Percentiles rank a stretch among this genome's conserved stretches.
phyloP scores from a whole-genome alignment of 2,329 filamentous ascomycete species.

The Stagonosporopsis vannaccii region DNA sequence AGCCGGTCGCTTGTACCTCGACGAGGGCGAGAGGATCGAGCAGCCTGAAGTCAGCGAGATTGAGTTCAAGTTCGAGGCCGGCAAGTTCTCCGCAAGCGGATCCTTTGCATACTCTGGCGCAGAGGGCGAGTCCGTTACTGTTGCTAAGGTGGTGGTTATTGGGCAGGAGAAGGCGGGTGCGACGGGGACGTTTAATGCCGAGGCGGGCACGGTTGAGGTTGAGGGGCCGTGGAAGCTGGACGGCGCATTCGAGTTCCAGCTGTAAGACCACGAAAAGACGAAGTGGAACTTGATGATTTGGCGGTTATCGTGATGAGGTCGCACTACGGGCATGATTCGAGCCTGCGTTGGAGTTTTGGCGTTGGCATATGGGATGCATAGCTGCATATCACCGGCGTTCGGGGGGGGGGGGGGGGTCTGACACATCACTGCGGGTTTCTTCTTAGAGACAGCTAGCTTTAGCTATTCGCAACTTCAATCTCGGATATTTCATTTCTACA shows the following conservation, averaged over 20 bases:
- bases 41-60: constrained; percentile 66
- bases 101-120: constrained; percentile 58
- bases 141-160: constrained; percentile 38
- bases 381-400: no score
- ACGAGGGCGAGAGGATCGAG: constrained; percentile 74
- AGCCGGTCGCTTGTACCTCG: constrained; percentile 73
- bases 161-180: constrained; percentile 30
- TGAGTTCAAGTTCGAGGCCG: constrained; percentile 65
- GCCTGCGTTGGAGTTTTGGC: no score
- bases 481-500: no score
- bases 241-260: constrained; percentile 28
- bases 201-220: constrained; percentile 26
- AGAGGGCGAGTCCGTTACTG: constrained; percentile 31
- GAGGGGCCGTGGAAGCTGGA: constrained; percentile 41
- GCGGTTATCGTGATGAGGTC: no score
- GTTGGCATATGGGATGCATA: no score
- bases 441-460: no score
- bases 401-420: no score
- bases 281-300: no score
- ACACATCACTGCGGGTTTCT: no score
- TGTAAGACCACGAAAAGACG: no score
- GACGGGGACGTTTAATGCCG: constrained; percentile 25
- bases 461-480: no score
- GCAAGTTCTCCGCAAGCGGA: constrained; percentile 61
- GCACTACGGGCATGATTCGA: no score